These are phyloP conservation scores for Xerocomellus dryophilus DNA, from an alignment of 768 basidiomycete species.

Conservation along the genomic window DNA sequence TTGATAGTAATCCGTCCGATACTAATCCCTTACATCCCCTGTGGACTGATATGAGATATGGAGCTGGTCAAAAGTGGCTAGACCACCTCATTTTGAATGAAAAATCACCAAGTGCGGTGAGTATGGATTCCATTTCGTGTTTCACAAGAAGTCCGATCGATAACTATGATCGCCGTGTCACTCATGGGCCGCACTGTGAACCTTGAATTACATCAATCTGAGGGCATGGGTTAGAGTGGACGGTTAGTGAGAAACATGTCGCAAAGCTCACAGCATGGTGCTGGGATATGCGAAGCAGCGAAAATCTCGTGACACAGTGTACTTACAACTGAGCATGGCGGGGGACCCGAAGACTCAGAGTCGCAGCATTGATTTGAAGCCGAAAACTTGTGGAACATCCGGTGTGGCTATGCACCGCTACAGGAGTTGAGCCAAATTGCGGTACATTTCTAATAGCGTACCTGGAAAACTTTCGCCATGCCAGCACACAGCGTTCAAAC, in stretches of 20 bases:
- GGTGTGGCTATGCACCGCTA: not conserved
- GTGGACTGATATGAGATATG: slow-evolving; percentile 16
- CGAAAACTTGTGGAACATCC: not conserved
- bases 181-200: slow-evolving; percentile 10
- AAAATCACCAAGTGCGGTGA: slow-evolving; percentile 22
- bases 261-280: not conserved
- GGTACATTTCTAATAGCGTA: not conserved
- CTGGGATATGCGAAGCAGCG: not conserved
- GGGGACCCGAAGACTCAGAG: slow-evolving; percentile 1
- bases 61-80: slow-evolving; percentile 5
- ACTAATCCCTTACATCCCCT: not conserved
- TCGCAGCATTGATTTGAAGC: not conserved
- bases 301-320: not conserved
- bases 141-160: slow-evolving; percentile 19
- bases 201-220: slow-evolving; percentile 13
- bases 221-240: not conserved
- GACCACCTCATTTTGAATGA: slow-evolving; percentile 21
- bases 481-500: slow-evolving; percentile 17
- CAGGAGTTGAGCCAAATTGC: not conserved
- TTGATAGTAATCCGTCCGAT: slow-evolving; percentile 6
- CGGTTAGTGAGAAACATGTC: not conserved
- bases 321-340: not conserved
- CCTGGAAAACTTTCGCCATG: slow-evolving; percentile 13
- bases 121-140: slow-evolving; percentile 3
- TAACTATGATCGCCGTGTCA: slow-evolving; percentile 25